Conservation (phyloP, 108 stramenopile species). For the Bacterosira constricta region DNA sequence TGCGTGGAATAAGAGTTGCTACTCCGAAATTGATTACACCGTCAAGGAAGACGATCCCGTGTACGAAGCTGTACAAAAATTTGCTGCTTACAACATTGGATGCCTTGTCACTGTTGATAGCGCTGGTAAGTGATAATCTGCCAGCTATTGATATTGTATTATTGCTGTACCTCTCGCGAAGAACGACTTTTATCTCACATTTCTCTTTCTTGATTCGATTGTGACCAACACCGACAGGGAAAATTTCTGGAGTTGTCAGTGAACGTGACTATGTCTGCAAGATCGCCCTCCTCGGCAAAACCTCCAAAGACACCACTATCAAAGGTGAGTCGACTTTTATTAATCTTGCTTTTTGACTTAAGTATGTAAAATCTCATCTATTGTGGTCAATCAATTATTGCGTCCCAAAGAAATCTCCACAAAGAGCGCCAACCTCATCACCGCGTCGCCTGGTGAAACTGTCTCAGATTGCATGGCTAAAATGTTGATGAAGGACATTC, state of each 20-base stretch:
- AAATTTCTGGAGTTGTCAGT: conserved; percentile 65
- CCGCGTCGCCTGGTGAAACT: conserved; percentile 59
- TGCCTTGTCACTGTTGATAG: conserved; percentile 61
- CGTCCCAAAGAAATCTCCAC: conserved; percentile 59
- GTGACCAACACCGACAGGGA: conserved; percentile 32
- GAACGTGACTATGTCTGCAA: conserved; percentile 78
- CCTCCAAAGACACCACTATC: conserved; percentile 58
- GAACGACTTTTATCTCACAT: not conserved
- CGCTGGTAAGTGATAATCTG: conserved; percentile 28
- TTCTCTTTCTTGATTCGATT: not conserved
- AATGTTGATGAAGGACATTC: conserved; percentile 75
- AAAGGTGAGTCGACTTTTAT: conserved; percentile 4
- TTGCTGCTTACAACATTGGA: conserved; percentile 87
- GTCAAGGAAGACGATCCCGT: conserved; percentile 82
- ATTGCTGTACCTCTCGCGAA: too few relatives aligned
- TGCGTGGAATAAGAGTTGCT: conserved; percentile 83
- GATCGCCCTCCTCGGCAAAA: conserved; percentile 65
- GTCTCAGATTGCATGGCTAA: conserved; percentile 69
- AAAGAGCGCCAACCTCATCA: conserved; percentile 60
- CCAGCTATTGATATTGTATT: not conserved
- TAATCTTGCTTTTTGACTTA: not conserved
- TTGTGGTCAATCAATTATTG: not conserved
- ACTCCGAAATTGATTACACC: conserved; percentile 86
- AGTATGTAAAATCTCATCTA: not conserved
- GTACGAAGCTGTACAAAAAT: conserved; percentile 92